Conservation (phyloP, 106 monocot species). For the Narthecium ossifragum region DNA sequence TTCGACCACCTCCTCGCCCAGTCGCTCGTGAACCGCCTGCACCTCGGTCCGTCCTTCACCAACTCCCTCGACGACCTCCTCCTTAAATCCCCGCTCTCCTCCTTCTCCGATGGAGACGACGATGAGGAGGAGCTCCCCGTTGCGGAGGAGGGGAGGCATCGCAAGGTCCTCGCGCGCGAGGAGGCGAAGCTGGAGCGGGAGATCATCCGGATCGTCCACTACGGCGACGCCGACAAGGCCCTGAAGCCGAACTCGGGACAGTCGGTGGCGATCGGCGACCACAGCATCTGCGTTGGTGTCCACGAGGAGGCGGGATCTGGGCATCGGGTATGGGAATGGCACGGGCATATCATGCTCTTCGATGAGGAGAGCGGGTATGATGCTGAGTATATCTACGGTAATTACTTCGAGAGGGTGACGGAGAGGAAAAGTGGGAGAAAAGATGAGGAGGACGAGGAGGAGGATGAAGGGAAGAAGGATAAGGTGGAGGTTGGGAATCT, state of each 20-base stretch:
- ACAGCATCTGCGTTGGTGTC: slow-evolving; percentile 78
- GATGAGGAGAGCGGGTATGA: slow-evolving; percentile 82
- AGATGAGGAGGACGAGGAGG: slow-evolving; percentile 15
- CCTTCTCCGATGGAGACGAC: slow-evolving; percentile 4
- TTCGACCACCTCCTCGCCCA: slow-evolving; percentile 69
- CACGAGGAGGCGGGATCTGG: slow-evolving; percentile 63
- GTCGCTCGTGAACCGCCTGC: slow-evolving; percentile 66
- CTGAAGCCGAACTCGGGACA: slow-evolving; percentile 92
- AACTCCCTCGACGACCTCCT: slow-evolving; percentile 69
- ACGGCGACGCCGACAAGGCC: slow-evolving; percentile 42
- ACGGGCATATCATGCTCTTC: slow-evolving; percentile 92
- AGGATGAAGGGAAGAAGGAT: slow-evolving; percentile 34
- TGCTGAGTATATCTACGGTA: slow-evolving; percentile 93
- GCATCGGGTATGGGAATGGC: slow-evolving; percentile 97
- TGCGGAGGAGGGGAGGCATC: slow-evolving; percentile 15
- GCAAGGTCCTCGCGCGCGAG: slow-evolving; percentile 49
- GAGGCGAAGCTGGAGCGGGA: slow-evolving; percentile 87
- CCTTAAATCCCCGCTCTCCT: slow-evolving; percentile 18
- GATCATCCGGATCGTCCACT: slow-evolving; percentile 64
- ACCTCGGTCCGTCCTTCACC: slow-evolving; percentile 63
- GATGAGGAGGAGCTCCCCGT: slow-evolving; percentile 12
- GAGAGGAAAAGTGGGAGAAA: slow-evolving; percentile 16
- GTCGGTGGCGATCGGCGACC: slow-evolving; percentile 76
- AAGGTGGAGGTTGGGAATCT: slow-evolving; percentile 18
- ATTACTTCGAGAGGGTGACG: slow-evolving; percentile 74